A percentile compares a stretch with the other conserved stretches of the same genome.
Conservation (phyloP, 129 eudicot species). For the Solidago caesia region DNA sequence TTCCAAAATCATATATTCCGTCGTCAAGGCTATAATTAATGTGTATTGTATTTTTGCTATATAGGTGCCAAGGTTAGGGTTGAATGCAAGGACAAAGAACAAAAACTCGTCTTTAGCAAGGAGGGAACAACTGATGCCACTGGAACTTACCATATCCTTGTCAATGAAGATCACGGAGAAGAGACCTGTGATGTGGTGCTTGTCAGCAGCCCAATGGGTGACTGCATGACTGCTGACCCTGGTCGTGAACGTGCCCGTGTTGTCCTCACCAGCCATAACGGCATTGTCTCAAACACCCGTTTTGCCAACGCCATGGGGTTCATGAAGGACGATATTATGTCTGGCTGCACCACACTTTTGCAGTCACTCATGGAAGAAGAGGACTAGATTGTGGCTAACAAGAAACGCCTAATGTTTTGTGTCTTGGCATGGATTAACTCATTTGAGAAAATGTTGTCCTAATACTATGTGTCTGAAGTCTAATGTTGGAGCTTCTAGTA, state of each 20-base stretch:
- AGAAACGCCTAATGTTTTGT: neutral
- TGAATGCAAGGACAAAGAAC: conserved; percentile 47
- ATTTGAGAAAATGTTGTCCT: neutral
- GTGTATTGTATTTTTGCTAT: neutral
- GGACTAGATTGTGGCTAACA: conserved; percentile 24
- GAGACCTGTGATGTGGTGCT: conserved; percentile 48
- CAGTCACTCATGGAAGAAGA: conserved; percentile 48
- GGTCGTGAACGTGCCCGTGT: conserved; percentile 61
- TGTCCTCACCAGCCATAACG: conserved; percentile 54
- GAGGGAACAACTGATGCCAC: conserved; percentile 51
- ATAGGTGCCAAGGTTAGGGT: conserved; percentile 65
- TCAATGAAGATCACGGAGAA: conserved; percentile 52
- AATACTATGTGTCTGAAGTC: conserved; percentile 5
- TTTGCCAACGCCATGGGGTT: conserved; percentile 61
- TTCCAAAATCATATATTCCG: neutral
- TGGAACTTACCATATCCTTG: conserved; percentile 46
- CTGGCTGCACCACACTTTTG: conserved; percentile 44
- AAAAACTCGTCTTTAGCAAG: conserved; percentile 35
- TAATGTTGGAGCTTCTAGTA: conserved; percentile 5
- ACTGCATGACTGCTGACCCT: conserved; percentile 44
- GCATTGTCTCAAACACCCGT: conserved; percentile 41
- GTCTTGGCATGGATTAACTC: neutral
- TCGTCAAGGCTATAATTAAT: neutral
- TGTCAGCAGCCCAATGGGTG: conserved; percentile 51
- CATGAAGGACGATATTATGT: conserved; percentile 48